phyloP scores from a whole-genome alignment of 768 basidiomycete genomes.

The Auriscalpium vulgare region DNA sequence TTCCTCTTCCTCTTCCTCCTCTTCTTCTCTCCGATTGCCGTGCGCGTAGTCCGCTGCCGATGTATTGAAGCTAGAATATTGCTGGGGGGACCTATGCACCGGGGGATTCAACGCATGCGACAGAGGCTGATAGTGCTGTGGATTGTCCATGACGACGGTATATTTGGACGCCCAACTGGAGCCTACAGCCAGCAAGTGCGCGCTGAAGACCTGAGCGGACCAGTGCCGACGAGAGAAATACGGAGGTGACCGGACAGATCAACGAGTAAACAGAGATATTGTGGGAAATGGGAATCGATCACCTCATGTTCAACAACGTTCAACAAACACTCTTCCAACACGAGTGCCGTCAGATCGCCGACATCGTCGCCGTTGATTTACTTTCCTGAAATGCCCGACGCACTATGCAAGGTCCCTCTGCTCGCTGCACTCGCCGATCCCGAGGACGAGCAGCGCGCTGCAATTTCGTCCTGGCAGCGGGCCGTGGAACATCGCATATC shows the following conservation, averaged over 20 bases:
- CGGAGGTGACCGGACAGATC: slow-evolving; percentile 1
- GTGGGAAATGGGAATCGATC: slow-evolving; percentile 16
- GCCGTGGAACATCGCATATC: no score
- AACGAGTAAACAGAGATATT: slow-evolving; percentile 5
- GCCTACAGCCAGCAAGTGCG: slow-evolving; percentile 3
- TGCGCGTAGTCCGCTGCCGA: slow-evolving; percentile 16
- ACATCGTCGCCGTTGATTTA: not conserved
- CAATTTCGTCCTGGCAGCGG: no score
- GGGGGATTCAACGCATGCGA: slow-evolving; percentile 71
- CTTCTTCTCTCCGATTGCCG: slow-evolving; percentile 39
- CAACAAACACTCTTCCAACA: slow-evolving; percentile 2
- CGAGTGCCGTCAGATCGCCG: not conserved
- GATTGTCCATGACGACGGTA: slow-evolving; percentile 44
- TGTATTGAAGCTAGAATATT: slow-evolving; percentile 17
- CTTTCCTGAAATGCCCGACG: no score
- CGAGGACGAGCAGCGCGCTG: no score
- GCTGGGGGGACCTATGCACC: slow-evolving; percentile 16
- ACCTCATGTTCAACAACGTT: slow-evolving; percentile 7
- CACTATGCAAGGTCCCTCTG: no score
- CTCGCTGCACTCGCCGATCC: no score
- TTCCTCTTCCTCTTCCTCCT: slow-evolving; percentile 74
- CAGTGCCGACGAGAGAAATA: not conserved
- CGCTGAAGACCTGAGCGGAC: slow-evolving; percentile 10
- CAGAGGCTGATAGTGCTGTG: slow-evolving; percentile 74
- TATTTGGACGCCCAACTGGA: not conserved